Evolutionary conservation across 352 stramenopile genomes (phyloP).

Genomic region (Blastocystis hominis): DNA sequence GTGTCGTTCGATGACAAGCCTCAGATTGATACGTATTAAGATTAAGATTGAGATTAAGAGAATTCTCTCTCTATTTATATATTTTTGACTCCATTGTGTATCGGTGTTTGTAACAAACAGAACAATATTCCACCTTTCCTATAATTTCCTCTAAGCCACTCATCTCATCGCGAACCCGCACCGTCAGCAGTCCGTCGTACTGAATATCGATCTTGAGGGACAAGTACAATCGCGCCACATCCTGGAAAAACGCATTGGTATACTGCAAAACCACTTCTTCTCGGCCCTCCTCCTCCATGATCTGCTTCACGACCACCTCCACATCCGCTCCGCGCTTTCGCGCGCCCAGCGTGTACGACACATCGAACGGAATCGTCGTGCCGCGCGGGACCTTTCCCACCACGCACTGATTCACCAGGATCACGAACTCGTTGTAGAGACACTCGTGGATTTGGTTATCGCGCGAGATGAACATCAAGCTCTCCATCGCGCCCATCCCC

Average conservation of each 20-base stretch:
- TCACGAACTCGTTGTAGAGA: background rate
- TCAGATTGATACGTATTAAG: conserved; percentile 39
- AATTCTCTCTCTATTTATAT: too few relatives aligned
- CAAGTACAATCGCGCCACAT: background rate
- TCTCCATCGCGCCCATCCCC: background rate
- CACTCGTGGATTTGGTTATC: background rate
- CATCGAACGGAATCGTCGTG: background rate
- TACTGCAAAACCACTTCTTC: background rate
- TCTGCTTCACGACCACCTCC: background rate
- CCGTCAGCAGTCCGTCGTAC: background rate
- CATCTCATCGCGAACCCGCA: background rate
- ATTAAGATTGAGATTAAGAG: background rate
- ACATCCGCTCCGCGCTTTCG: background rate
- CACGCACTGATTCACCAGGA: background rate
- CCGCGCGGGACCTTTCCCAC: background rate
- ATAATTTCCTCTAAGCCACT: background rate
- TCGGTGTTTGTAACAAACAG: conserved; percentile 18
- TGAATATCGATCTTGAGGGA: background rate
- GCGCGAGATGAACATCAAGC: background rate
- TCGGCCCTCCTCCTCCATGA: background rate
- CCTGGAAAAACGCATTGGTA: background rate
- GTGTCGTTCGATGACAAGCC: conserved; percentile 37
- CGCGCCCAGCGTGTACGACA: background rate
- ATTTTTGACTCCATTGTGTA: background rate
- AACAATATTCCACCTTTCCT: background rate